A percentile compares a stretch with the other conserved stretches of the same genome.
Evolutionary conservation across 495 filamentous ascomycete species (phyloP).

Genomic region (Tuber melanosporum): DNA sequence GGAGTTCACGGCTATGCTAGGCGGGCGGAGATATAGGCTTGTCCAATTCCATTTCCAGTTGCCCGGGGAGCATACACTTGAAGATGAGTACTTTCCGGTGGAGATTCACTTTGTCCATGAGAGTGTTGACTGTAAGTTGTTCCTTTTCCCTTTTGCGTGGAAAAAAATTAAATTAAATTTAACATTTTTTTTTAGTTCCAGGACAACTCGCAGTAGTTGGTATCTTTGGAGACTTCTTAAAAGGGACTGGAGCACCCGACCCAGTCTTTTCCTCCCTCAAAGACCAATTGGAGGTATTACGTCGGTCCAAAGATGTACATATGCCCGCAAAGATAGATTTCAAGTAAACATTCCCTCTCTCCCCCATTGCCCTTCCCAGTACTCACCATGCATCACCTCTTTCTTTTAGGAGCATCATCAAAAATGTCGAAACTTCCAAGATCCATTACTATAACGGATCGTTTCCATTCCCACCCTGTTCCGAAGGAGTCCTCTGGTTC

Average conservation of each 20-base stretch:
- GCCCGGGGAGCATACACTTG: slow-evolving; percentile 59
- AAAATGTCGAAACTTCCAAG: background rate
- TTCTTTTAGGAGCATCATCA: slow-evolving; percentile 14
- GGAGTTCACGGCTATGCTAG: slow-evolving; percentile 35
- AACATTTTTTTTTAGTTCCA: background rate
- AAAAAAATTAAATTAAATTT: background rate
- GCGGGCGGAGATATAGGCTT: slow-evolving; percentile 49
- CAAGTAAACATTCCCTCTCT: background rate
- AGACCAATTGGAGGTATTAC: background rate
- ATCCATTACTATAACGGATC: slow-evolving; percentile 53
- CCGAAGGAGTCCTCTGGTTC: slow-evolving; percentile 56
- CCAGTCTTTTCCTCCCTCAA: background rate
- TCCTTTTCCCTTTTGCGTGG: background rate
- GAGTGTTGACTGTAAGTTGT: slow-evolving; percentile 31
- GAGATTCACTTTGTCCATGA: slow-evolving; percentile 64
- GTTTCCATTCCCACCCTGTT: slow-evolving; percentile 63
- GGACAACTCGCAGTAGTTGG: slow-evolving; percentile 52
- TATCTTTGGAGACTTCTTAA: slow-evolving; percentile 52
- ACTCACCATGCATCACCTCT: background rate
- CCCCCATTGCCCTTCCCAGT: background rate
- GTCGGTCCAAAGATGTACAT: background rate
- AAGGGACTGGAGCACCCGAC: background rate
- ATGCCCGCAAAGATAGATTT: background rate
- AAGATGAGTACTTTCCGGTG: slow-evolving; percentile 50
- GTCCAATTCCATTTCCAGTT: slow-evolving; percentile 67